Evolutionary conservation across 495 filamentous ascomycete species (phyloP).

Genomic region (Aspergillus incahuasiensis): DNA sequence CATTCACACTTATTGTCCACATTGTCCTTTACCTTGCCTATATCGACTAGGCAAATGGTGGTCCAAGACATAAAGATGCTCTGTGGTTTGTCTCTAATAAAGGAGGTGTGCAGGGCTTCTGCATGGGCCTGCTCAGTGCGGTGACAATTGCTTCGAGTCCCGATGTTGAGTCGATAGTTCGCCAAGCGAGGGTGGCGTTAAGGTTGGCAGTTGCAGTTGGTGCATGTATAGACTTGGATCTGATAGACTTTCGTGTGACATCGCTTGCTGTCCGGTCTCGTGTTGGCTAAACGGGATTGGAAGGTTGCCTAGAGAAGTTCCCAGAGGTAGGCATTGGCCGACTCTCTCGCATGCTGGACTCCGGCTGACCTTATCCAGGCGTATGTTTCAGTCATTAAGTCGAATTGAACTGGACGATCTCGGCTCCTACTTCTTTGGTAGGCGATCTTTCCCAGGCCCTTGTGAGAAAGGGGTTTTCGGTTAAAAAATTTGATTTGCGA

Average conservation of each 20-base stretch:
- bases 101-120: constrained; percentile 27
- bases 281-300: not conserved
- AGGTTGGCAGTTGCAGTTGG: constrained; percentile 32
- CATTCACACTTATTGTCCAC: constrained; percentile 1
- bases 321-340: not conserved
- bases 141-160: constrained; percentile 27
- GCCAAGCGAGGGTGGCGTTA: constrained; percentile 30
- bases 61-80: not conserved
- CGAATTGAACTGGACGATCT: not conserved
- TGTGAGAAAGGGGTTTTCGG: not conserved
- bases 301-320: not conserved
- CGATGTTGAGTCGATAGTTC: constrained; percentile 18
- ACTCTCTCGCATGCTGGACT: not conserved
- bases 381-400: not conserved
- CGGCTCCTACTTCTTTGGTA: not conserved
- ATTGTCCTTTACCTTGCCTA: not conserved
- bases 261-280: not conserved
- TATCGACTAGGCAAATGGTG: not conserved
- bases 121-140: constrained; percentile 35
- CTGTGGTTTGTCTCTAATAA: not conserved
- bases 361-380: not conserved
- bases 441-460: not conserved
- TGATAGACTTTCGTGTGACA: not conserved
- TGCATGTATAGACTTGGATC: constrained; percentile 7
- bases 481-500: not conserved